Conservation (phyloP, 208 protist genomes). For the Entamoeba histolytica region DNA sequence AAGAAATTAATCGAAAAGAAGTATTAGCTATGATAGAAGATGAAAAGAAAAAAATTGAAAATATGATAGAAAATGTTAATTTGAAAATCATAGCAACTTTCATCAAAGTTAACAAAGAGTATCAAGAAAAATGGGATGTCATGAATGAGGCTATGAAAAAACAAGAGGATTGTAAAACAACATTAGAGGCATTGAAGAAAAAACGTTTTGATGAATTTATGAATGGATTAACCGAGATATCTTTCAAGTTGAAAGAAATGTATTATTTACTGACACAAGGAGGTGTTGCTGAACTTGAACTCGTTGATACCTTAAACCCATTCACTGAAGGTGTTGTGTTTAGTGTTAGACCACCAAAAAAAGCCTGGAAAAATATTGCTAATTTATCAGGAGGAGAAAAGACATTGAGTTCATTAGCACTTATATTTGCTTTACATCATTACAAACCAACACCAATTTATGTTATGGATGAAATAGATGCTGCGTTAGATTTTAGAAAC, state of each 20-base stretch:
- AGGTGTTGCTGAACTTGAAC: conserved; percentile 97
- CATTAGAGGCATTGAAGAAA: background rate
- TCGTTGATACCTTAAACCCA: conserved; percentile 64
- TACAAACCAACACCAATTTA: conserved; percentile 98
- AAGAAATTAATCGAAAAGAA: background rate
- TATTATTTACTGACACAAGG: conserved; percentile 58
- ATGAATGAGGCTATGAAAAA: background rate
- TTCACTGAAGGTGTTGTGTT: conserved; percentile 44
- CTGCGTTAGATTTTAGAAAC: conserved; percentile 96
- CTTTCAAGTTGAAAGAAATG: conserved; percentile 86
- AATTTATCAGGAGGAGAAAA: conserved; percentile 99
- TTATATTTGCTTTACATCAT: conserved; percentile 93
- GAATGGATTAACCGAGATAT: conserved; percentile 80
- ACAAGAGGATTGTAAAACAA: background rate
- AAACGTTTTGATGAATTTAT: conserved; percentile 76
- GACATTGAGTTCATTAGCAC: conserved; percentile 42
- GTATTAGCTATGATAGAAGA: background rate
- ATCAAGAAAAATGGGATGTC: background rate
- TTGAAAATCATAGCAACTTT: background rate
- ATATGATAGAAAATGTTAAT: background rate
- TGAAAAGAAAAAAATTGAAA: background rate
- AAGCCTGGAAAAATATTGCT: conserved; percentile 98
- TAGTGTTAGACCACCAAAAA: conserved; percentile 87
- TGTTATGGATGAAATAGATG: conserved; percentile 99
- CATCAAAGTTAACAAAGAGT: background rate